Percentiles rank a stretch among this genome's conserved stretches.
Conservation (phyloP, 257 asterid species). For the Solanum sitiens region DNA sequence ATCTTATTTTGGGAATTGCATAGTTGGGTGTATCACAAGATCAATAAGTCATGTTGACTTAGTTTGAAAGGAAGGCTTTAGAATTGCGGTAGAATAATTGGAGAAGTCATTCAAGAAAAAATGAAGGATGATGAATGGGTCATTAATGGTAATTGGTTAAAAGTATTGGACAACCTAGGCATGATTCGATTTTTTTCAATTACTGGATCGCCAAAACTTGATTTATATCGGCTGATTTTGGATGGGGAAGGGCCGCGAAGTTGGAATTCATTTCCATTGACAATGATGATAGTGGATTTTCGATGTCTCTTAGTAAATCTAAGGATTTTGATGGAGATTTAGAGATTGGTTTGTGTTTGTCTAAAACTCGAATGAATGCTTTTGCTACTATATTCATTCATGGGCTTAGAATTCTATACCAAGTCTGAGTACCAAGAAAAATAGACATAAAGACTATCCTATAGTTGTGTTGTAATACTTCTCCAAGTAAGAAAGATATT, state of each 20-base stretch:
- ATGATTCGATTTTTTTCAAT: neutral
- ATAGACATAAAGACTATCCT: no score
- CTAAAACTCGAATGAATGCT: slow-evolving; percentile 12
- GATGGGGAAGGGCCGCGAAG: slow-evolving; percentile 14
- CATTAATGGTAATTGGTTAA: neutral
- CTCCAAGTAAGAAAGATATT: no score
- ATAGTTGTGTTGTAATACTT: no score
- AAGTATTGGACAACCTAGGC: rapidly evolving
- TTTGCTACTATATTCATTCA: slow-evolving; percentile 5
- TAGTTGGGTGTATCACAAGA: neutral
- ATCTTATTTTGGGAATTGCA: slow-evolving; percentile 38
- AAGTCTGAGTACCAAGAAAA: neutral
- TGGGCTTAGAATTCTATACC: neutral
- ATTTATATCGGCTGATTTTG: slow-evolving; percentile 16
- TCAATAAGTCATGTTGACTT: neutral
- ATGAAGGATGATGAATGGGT: slow-evolving; percentile 2
- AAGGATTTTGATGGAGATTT: slow-evolving; percentile 15
- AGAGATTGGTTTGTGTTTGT: slow-evolving; percentile 15
- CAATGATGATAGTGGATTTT: neutral
- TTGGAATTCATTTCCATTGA: slow-evolving; percentile 10
- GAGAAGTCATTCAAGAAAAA: neutral
- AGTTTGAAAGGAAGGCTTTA: neutral
- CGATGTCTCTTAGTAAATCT: slow-evolving; percentile 9
- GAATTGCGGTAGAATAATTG: neutral
- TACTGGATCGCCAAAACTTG: slow-evolving; percentile 9